A percentile compares a stretch with the other conserved stretches of the same genome.
phyloP scores from a whole-genome alignment of 2,329 filamentous ascomycete genomes.

The Uncinocarpus reesii region DNA sequence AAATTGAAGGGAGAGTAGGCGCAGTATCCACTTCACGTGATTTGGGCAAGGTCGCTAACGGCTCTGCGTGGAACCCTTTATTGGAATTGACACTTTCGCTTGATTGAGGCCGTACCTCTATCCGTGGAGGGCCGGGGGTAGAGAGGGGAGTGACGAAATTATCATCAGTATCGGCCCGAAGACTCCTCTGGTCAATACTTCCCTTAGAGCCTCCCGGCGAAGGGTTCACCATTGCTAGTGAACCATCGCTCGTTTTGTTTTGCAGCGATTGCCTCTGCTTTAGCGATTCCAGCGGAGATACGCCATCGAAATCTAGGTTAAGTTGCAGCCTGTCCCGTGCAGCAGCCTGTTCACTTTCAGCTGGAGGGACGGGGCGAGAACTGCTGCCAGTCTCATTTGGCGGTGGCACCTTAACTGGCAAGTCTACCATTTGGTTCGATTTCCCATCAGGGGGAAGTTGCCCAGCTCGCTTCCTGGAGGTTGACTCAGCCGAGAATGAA shows the following conservation, averaged over 20 bases:
- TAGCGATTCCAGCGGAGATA: constrained; percentile 8
- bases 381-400: not conserved
- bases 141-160: constrained; percentile 29
- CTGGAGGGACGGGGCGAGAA: not conserved
- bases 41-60: constrained; percentile 9
- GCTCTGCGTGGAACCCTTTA: constrained; percentile 6
- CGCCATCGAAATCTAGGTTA: not conserved
- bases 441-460: constrained; percentile 2
- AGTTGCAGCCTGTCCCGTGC: not conserved
- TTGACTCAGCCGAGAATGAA: constrained; percentile 10
- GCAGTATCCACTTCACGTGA: not conserved
- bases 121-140: constrained; percentile 28
- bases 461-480: constrained; percentile 7
- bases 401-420: not conserved
- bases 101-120: constrained; percentile 26
- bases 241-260: not conserved
- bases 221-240: not conserved
- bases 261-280: constrained; percentile 7
- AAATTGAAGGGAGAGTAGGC: constrained; percentile 2
- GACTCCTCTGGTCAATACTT: constrained; percentile 24
- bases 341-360: not conserved
- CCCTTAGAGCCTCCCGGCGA: constrained; percentile 12
- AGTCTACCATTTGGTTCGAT: not conserved
- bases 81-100: constrained; percentile 25
- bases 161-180: constrained; percentile 24